Percentiles rank a stretch among this genome's conserved stretches.
Evolutionary conservation across 352 stramenopile species (phyloP).

Genomic region (Phytopythium mirpurense): DNA sequence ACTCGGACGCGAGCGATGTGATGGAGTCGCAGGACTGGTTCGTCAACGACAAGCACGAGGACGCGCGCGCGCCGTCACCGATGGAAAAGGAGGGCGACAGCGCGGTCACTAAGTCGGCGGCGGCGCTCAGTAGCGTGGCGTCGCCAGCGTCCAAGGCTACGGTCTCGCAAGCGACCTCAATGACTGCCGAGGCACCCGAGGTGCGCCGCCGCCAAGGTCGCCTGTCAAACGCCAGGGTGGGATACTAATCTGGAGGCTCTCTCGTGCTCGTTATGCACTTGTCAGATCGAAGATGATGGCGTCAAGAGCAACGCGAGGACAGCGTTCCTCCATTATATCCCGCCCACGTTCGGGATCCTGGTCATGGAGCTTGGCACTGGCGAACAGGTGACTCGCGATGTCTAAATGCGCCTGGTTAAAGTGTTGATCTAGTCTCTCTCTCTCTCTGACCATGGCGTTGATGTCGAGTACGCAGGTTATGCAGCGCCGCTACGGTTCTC

Average conservation of each 20-base stretch:
- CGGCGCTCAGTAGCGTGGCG: conserved; percentile 14
- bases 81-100: not conserved
- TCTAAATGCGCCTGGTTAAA: no score
- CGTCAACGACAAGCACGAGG: conserved; percentile 57
- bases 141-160: conserved; percentile 14
- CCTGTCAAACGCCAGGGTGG: not conserved
- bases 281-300: conserved; percentile 29
- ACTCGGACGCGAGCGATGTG: conserved; percentile 40
- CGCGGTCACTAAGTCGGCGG: not conserved
- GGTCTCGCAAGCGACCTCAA: conserved; percentile 14
- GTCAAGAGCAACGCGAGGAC: conserved; percentile 27
- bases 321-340: conserved; percentile 65
- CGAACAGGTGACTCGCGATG: conserved; percentile 21
- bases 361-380: conserved; percentile 60
- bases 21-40: conserved; percentile 78
- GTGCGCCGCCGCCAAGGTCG: not conserved
- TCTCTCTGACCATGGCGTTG: no score
- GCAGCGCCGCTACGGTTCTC: conserved; percentile 54
- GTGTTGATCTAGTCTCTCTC: no score
- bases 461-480: conserved; percentile 12
- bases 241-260: not conserved
- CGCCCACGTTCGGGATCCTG: conserved; percentile 41
- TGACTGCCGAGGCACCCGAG: conserved; percentile 15
- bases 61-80: conserved; percentile 9
- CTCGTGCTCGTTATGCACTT: not conserved